Base-by-base conservation (phyloP, 805 yeast species). In the Starmerella vaccinii region DNA sequence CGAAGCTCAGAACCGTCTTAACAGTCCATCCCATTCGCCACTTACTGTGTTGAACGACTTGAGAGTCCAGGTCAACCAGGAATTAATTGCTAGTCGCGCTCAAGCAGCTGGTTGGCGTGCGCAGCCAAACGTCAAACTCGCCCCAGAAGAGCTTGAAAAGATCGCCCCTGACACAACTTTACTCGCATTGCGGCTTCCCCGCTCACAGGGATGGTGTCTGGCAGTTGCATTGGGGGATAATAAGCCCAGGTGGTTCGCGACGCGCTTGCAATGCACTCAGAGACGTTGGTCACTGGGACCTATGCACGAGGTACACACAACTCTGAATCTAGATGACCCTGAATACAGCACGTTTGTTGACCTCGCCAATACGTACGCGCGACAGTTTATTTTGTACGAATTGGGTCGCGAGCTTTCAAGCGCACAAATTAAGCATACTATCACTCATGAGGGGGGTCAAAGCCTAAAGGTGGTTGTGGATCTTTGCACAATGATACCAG, bases 31-130 rank as follows among this genome's bases (percentile, higher is more conserved):
- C 33, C 61, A 40, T 24, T 52, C 40, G 5, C 64, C 68, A 5
- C 50, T 67, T 7, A 54, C 62, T 3, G 63, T 67, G 32, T 54
- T 82, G 34, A 63, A 75, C 27, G 72, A 68, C 34, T 65, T 82
- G 44, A 69, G 80, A 42, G 63, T 76, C 32, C 71, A 74, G 3
- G 71, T 73, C 49, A 69, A 70, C 50, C 68, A 71, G 40, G 82
- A 80, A 51, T 68, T 81, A 26, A 66, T 76, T 12, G 73, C 77
- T 8, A 49, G 48, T 15, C 71, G 80, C 53, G 73, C 85, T 49
- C 69, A 71, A 33, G 81, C 85, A 0, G 75, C 81, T 0, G 84
- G 81, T 26, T 84, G 92, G 92, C 72, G 77, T 5, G 68, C 71
- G n/a, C 76, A 76, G 56, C 77, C 75, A 37, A 72, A 76, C 37